Percentiles rank a stretch among this genome's conserved stretches.
These are phyloP conservation scores for Tetrahymena elliotti DNA, from an alignment of 73 alveolate species.

Conservation along the genomic window DNA sequence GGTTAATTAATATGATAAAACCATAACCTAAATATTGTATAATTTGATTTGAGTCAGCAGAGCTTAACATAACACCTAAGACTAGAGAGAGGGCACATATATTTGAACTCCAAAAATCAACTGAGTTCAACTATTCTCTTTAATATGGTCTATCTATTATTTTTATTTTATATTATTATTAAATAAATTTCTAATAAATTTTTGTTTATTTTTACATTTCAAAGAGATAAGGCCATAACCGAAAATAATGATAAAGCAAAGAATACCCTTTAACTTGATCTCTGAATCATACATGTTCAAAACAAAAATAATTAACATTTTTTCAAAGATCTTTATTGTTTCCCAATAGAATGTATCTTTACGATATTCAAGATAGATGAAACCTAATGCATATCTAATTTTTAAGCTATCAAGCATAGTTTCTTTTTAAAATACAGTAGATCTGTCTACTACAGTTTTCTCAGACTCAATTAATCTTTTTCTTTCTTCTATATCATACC, in stretches of 20 bases:
- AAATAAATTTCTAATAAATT: background rate
- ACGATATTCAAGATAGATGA: background rate
- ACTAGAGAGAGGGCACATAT: background rate
- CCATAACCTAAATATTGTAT: background rate
- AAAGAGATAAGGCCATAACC: background rate
- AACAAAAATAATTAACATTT: background rate
- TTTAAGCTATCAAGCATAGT: background rate
- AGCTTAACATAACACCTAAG: background rate
- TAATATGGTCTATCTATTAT: background rate
- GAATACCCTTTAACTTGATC: background rate
- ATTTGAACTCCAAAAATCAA: background rate
- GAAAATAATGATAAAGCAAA: background rate
- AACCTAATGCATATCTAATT: background rate
- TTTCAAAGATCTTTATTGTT: background rate
- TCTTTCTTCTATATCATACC: background rate
- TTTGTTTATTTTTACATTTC: background rate
- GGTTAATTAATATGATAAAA: background rate
- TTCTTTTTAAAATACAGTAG: background rate
- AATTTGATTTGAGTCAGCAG: background rate
- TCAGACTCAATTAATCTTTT: background rate
- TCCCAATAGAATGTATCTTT: background rate
- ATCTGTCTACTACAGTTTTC: background rate
- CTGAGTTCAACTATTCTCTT: background rate
- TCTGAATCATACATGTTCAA: background rate
- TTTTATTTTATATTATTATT: background rate